Evolutionary conservation across 2,329 filamentous ascomycete genomes (phyloP), one percentile per base, ranked within the genome.

Genomic region (Cercospora berteroae): DNA sequence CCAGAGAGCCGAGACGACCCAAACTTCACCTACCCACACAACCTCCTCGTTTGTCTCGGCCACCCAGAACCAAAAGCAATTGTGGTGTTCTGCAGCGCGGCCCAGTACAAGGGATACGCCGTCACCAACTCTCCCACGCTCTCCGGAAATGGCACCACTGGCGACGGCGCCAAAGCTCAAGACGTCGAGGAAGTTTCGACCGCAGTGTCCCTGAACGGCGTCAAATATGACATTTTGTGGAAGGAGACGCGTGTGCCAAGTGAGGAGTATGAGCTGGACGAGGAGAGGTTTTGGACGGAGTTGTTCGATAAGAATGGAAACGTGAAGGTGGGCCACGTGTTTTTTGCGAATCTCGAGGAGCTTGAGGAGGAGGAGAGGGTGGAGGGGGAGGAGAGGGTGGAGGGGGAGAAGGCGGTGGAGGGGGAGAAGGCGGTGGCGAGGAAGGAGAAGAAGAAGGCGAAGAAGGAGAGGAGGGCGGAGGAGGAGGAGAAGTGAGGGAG

Each of bases 391-490:
- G 25, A 48, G 31, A 36, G 23, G 61, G 50, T n/a, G 50, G 48
- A 13, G 31, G 42, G n/a, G 20, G 29, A 44, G 52, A 52, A 9
- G 50, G n/a, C n/a, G 48, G 60, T 39, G 29, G 20, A 27, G 60
- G 20, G 9, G 33, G 33, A 58, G 52, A 36, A 48, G 31, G 52
- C 33, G 61, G 50, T n/a, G 50, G 48, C 18, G 31, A 56, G n/a
- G 20, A 42, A 44, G 52, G 61, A 9, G 50, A 39, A 63, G 60
- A 36, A 39, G 27, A 25, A 10, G 29, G 25, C n/a, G 59, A 48
- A 61, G 59, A 61, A 48, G 59, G 42, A 27, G 59, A 61, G 59
- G 59, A 48, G 29, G 55, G 27, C n/a, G 55, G 55, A n/a, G 55
- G 55, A 58, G 55, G 29, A 25, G 55, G 55, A 56, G 52, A 29